phyloP scores from a whole-genome alignment of 805 yeast genomes.

The Saturnispora diversa region DNA sequence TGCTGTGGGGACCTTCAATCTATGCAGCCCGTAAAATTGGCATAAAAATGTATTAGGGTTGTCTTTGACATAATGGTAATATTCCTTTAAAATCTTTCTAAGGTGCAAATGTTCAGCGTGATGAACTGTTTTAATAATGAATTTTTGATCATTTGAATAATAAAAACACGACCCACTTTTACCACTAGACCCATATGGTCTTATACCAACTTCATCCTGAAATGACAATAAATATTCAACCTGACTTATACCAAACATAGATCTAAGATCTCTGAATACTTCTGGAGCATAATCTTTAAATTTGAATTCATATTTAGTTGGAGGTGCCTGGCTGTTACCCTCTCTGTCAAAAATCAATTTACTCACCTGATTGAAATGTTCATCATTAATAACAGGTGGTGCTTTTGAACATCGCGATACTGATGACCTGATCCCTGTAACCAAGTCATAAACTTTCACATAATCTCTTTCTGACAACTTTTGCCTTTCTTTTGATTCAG shows the following conservation, averaged over 20 bases:
- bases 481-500: constrained; percentile 19
- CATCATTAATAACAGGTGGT: constrained; percentile 60
- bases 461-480: constrained; percentile 69
- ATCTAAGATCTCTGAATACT: constrained; percentile 80
- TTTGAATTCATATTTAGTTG: constrained; percentile 90
- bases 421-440: constrained; percentile 92
- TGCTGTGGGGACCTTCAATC: constrained; percentile 79
- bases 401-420: constrained; percentile 87
- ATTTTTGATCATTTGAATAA: constrained; percentile 87
- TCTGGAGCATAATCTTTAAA: constrained; percentile 95
- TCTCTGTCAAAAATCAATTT: constrained; percentile 80
- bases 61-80: constrained; percentile 68
- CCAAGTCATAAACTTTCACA: constrained; percentile 92
- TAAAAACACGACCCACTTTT: constrained; percentile 95
- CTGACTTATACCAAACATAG: constrained; percentile 80
- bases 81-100: constrained; percentile 62
- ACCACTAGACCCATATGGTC: constrained; percentile 93
- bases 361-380: constrained; percentile 63
- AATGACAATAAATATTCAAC: constrained; percentile 91
- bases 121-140: constrained; percentile 92
- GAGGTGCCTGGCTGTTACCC: constrained; percentile 86
- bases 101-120: constrained; percentile 86
- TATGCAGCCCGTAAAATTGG: constrained; percentile 94
- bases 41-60: constrained; percentile 86
- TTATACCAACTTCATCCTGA: constrained; percentile 85